These are phyloP conservation scores for Hymenotorrendiella dingleyae DNA, from an alignment of 2,329 filamentous ascomycete genomes.

Conservation along the genomic window DNA sequence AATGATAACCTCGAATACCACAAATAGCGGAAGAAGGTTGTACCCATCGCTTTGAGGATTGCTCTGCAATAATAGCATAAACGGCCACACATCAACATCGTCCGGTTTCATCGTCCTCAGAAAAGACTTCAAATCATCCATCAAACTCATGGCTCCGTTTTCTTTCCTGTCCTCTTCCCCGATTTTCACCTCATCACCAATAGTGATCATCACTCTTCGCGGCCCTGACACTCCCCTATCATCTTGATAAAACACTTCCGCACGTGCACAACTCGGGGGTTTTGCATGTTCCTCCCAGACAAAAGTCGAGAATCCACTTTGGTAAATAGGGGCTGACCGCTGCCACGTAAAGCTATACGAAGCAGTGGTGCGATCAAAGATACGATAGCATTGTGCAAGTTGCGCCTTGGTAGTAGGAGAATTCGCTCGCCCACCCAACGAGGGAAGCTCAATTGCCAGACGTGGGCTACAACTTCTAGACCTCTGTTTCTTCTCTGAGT, in stretches of 20 bases:
- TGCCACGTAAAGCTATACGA: conserved; percentile 16
- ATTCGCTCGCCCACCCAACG: conserved; percentile 4
- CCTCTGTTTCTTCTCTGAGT: background rate
- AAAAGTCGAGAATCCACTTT: conserved; percentile 7
- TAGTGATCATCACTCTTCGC: conserved; percentile 10
- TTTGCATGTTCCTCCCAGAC: conserved; percentile 6
- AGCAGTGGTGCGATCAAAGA: conserved; percentile 9
- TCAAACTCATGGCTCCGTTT: background rate
- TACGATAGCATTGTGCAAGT: conserved; percentile 8
- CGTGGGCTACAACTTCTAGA: background rate
- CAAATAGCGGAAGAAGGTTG: conserved; percentile 10
- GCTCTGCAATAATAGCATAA: conserved; percentile 8
- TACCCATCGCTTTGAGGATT: conserved; percentile 6
- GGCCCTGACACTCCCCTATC: conserved; percentile 5
- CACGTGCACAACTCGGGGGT: conserved; percentile 7
- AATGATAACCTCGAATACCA: conserved; percentile 7
- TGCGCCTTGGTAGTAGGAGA: conserved; percentile 6
- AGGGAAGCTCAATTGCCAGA: conserved; percentile 8
- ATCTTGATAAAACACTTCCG: conserved; percentile 14
- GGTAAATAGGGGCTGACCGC: conserved; percentile 8
- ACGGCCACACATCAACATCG: conserved; percentile 8
- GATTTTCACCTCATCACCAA: conserved; percentile 2
- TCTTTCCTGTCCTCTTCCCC: background rate
- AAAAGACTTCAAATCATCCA: conserved; percentile 6
- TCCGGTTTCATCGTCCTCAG: conserved; percentile 7